Evolutionary conservation across 2,329 filamentous ascomycete genomes (phyloP), one percentile per base, ranked within the genome.

Genomic region (Penicillium sp.): DNA sequence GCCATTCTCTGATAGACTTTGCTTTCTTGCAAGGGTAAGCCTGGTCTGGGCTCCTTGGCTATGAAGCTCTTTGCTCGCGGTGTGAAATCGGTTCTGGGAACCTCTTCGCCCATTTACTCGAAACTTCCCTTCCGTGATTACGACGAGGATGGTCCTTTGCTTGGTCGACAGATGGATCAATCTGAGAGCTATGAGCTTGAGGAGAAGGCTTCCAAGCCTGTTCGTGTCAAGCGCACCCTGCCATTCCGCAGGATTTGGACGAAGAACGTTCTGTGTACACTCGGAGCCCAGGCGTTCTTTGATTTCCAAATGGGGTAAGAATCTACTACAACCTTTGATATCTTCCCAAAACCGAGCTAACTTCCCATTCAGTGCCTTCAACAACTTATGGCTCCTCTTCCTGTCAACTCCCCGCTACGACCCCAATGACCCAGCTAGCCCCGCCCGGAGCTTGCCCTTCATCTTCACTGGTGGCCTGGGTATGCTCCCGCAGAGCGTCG

Each of bases 381-480:
- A 91, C 72, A 87, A 88, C 19, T 83, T 93, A 25, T 92, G 89
- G 88, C 87, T 90, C 53, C 84, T 92, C 51, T 93, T 93, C 77
- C 83, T 93, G 48, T 92, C 90, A 0, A 91, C 89, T 0, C 87
- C 89, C 0, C 87, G 89, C 7, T 86, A 76, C 57, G 75, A 78
- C 45, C 42, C 70, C 14, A 70, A 72, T 48, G 74, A 78, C 77
- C 76, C 80, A 11, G 67, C 71, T 14, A 71, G 72, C 22, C 72
- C 80, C 64, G 77, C 83, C 57, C 78, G 68, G 62, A 75, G 54
- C 60, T 78, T 85, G 1, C 86, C 87, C 0, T 79, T 80, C 61
- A 66, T 83, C 65, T 92, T 90, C 70, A 85, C 85, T 0, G 90
- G 91, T 22, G 91, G 91, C 10, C 80, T 94, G 1, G 89, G 89